phyloP scores from a whole-genome alignment of 2,329 filamentous ascomycete species.

The Epichloe festucae region DNA sequence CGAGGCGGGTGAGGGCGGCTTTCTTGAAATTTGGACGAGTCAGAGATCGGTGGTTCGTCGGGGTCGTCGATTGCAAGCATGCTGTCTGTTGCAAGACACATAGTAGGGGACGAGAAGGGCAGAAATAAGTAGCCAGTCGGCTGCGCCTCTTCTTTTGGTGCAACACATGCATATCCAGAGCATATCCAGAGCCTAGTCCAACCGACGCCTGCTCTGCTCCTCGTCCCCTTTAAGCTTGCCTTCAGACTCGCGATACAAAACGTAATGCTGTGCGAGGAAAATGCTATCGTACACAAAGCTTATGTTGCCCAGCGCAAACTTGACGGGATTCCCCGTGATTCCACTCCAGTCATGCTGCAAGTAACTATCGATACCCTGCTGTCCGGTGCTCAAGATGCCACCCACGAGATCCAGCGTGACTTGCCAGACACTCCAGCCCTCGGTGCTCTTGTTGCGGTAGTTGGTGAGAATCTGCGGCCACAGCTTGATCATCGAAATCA shows the following conservation, averaged over 20 bases:
- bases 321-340: conserved; percentile 81
- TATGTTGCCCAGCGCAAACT: conserved; percentile 75
- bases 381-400: conserved; percentile 66
- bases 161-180: neutral
- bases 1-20: too few species aligned
- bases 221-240: conserved; percentile 4
- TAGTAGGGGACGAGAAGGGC: neutral
- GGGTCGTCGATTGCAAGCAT: too few species aligned
- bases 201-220: conserved; percentile 6
- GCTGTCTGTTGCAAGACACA: too few species aligned
- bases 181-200: neutral
- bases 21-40: too few species aligned
- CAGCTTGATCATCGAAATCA: conserved; percentile 86
- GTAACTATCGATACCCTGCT: conserved; percentile 75
- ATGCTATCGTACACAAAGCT: conserved; percentile 75
- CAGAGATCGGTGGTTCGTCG: too few species aligned
- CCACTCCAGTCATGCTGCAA: conserved; percentile 81
- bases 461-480: conserved; percentile 77
- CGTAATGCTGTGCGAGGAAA: conserved; percentile 81
- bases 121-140: too few species aligned
- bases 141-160: neutral
- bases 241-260: conserved; percentile 46
- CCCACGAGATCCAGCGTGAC: conserved; percentile 77
- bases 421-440: conserved; percentile 75
- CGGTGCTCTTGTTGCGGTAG: conserved; percentile 70